Percentiles rank a stretch among this genome's conserved stretches.
These are phyloP conservation scores for Trichoderma harzianum DNA, from an alignment of 2,329 filamentous ascomycete species.

Conservation along the genomic window DNA sequence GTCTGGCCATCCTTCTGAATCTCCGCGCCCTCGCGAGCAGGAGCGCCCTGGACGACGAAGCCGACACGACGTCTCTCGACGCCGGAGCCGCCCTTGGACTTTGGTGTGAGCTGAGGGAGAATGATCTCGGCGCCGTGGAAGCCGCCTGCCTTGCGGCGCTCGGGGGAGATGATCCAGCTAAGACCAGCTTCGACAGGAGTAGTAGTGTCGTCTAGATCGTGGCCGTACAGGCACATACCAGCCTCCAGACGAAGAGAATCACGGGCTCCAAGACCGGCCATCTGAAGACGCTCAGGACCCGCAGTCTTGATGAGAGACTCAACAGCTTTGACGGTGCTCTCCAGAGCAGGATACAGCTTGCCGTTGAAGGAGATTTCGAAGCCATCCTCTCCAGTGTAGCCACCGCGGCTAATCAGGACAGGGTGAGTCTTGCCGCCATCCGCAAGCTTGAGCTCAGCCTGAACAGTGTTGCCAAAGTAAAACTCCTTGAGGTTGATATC, in stretches of 20 bases:
- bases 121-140: slow-evolving; percentile 85
- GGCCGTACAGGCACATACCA: slow-evolving; percentile 99
- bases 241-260: slow-evolving; percentile 93
- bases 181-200: slow-evolving; percentile 57
- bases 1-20: slow-evolving; percentile 65
- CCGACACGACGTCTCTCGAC: slow-evolving; percentile 74
- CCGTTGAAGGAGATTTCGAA: slow-evolving; percentile 84
- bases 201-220: slow-evolving; percentile 81
- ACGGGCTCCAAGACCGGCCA: slow-evolving; percentile 85
- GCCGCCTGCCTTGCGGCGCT: slow-evolving; percentile 62
- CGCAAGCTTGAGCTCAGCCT: slow-evolving; percentile 61
- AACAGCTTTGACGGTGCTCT: slow-evolving; percentile 53
- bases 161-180: slow-evolving; percentile 80
- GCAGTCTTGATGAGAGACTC: slow-evolving; percentile 66
- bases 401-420: slow-evolving; percentile 74
- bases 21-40: slow-evolving; percentile 83
- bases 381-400: slow-evolving; percentile 96
- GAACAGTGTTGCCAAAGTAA: slow-evolving; percentile 76
- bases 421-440: slow-evolving; percentile 43
- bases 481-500: slow-evolving; percentile 60
- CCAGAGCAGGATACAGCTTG: slow-evolving; percentile 38
- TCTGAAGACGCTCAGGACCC: slow-evolving; percentile 60
- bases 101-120: slow-evolving; percentile 69
- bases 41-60: slow-evolving; percentile 77
- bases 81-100: slow-evolving; percentile 67